These are phyloP conservation scores for Magnusiomyces suaveolens DNA, from an alignment of 1,139 yeast species.

Conservation along the genomic window DNA sequence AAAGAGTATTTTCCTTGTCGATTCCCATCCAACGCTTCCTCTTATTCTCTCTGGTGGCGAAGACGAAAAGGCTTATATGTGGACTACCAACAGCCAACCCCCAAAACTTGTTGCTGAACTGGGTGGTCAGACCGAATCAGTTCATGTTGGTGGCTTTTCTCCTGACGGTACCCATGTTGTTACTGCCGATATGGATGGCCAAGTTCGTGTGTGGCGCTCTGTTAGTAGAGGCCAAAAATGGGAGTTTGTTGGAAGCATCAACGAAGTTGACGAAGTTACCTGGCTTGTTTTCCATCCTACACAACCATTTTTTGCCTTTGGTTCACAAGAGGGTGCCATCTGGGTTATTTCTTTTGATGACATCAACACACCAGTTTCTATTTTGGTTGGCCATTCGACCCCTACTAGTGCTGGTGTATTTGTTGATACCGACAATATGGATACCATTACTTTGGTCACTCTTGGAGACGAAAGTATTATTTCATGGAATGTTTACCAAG, in stretches of 20 bases:
- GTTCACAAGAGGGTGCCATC: conserved; percentile 86
- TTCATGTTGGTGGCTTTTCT: conserved; percentile 75
- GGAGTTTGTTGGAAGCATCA: conserved; percentile 59
- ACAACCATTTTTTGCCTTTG: conserved; percentile 74
- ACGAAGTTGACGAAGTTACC: conserved; percentile 75
- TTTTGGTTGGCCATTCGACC: conserved; percentile 69
- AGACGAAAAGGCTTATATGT: conserved; percentile 76
- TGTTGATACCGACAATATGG: conserved; percentile 50
- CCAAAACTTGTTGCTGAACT: conserved; percentile 69
- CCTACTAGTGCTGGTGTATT: conserved; percentile 69
- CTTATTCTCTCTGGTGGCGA: conserved; percentile 83
- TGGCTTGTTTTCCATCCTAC: conserved; percentile 78
- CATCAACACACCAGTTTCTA: conserved; percentile 54
- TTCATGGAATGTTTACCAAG: conserved; percentile 83
- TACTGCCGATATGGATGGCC: conserved; percentile 94
- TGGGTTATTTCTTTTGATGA: conserved; percentile 76
- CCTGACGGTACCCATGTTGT: conserved; percentile 68
- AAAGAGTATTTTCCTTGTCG: conserved; percentile 72
- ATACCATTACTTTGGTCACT: conserved; percentile 57
- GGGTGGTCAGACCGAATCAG: conserved; percentile 77
- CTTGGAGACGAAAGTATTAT: conserved; percentile 80
- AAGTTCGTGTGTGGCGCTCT: conserved; percentile 62
- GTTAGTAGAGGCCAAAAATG: conserved; percentile 72
- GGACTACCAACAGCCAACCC: conserved; percentile 85
- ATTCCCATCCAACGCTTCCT: conserved; percentile 74